Evolutionary conservation across 371 early-diverging fungal species (phyloP).

Genomic region (Apophysomyces elegans): DNA sequence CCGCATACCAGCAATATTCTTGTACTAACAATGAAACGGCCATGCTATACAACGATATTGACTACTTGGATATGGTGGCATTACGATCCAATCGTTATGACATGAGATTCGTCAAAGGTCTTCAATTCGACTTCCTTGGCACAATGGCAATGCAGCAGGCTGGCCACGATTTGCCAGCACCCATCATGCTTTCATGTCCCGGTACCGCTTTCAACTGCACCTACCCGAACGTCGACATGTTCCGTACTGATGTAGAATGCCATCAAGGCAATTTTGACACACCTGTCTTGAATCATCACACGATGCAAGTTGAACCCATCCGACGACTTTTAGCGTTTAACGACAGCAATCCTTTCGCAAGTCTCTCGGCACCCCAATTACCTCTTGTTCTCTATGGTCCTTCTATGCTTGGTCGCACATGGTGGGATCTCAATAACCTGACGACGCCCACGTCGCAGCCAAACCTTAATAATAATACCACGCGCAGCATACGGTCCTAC

Average conservation of each 20-base stretch:
- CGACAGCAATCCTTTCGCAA: background rate
- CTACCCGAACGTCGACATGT: background rate
- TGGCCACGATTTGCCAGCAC: background rate
- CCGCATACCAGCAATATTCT: background rate
- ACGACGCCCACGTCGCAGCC: background rate
- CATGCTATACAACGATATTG: background rate
- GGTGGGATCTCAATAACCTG: conserved; percentile 17
- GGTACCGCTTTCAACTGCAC: conserved; percentile 19
- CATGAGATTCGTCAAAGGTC: conserved; percentile 1
- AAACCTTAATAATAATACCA: background rate
- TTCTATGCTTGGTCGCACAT: conserved; percentile 17
- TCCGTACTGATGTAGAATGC: conserved; percentile 14
- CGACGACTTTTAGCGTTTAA: background rate
- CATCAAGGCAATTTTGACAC: conserved; percentile 13
- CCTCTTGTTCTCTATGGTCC: conserved; percentile 17
- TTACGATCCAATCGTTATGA: background rate
- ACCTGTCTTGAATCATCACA: conserved; percentile 8
- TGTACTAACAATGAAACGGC: background rate
- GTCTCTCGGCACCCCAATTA: background rate
- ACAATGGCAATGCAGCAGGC: background rate
- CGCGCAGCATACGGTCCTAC: background rate
- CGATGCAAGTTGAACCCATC: background rate
- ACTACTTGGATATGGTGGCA: background rate
- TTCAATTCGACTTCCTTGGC: background rate
- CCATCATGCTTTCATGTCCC: background rate